phyloP scores from a whole-genome alignment of 2,329 filamentous ascomycete species.

The Hypoxylon sp. region DNA sequence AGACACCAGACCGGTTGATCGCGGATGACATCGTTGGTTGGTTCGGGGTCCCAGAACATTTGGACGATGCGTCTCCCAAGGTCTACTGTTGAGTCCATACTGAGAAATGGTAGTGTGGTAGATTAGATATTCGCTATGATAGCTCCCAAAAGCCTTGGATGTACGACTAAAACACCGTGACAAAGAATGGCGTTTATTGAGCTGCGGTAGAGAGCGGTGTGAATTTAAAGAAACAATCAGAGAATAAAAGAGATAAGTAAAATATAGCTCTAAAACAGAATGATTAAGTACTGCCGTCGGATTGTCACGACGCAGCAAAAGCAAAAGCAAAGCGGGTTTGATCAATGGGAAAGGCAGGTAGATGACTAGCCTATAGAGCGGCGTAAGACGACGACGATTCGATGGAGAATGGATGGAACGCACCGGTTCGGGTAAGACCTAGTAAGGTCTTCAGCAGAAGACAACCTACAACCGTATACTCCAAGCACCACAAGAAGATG shows the following conservation, averaged over 20 bases:
- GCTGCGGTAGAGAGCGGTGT: slow-evolving; percentile 7
- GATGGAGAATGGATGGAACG: slow-evolving; percentile 14
- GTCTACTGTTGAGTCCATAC: slow-evolving; percentile 70
- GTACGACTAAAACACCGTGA: slow-evolving; percentile 19
- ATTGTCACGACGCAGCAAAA: slow-evolving; percentile 8
- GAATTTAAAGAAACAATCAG: slow-evolving; percentile 21
- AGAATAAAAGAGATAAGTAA: slow-evolving; percentile 7
- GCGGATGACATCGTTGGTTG: slow-evolving; percentile 79
- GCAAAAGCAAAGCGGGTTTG: slow-evolving; percentile 5
- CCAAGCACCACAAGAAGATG: slow-evolving; percentile 4
- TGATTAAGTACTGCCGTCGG: slow-evolving; percentile 3
- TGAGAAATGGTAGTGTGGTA: slow-evolving; percentile 13
- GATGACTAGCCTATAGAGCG: slow-evolving; percentile 4
- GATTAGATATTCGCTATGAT: neutral
- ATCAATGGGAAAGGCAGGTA: slow-evolving; percentile 7
- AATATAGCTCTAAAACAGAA: slow-evolving; percentile 17
- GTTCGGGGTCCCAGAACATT: slow-evolving; percentile 93
- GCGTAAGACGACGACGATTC: slow-evolving; percentile 14
- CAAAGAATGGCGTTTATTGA: slow-evolving; percentile 14
- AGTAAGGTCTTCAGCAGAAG: slow-evolving; percentile 14
- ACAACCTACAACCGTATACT: slow-evolving; percentile 14
- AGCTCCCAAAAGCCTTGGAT: slow-evolving; percentile 3
- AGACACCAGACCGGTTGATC: slow-evolving; percentile 88
- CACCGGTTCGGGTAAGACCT: slow-evolving; percentile 4
- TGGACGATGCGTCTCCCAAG: slow-evolving; percentile 86